Conservation (phyloP, 1,139 yeast species). For the Kodamaea ohmeri region DNA sequence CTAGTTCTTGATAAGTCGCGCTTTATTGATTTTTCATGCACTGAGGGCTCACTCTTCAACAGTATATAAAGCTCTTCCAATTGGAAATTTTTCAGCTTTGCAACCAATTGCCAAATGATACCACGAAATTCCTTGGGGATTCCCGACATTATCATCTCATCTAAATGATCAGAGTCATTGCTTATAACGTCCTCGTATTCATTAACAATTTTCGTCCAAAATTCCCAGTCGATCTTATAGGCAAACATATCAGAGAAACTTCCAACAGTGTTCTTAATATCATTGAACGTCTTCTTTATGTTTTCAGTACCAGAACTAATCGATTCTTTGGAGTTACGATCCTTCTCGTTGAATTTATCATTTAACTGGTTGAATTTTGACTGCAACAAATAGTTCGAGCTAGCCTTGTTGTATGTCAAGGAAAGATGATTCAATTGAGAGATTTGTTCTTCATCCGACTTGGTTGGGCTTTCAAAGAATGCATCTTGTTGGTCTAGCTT, state of each 20-base stretch:
- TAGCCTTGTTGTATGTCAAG: slow-evolving; percentile 23
- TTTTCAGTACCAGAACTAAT: slow-evolving; percentile 58
- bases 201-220: slow-evolving; percentile 80
- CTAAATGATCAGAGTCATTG: slow-evolving; percentile 57
- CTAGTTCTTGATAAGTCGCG: slow-evolving; percentile 85
- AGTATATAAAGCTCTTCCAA: slow-evolving; percentile 69
- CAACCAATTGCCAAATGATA: slow-evolving; percentile 85
- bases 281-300: slow-evolving; percentile 61
- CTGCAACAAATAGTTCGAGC: slow-evolving; percentile 35
- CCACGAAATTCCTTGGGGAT: slow-evolving; percentile 86
- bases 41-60: slow-evolving; percentile 50
- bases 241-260: slow-evolving; percentile 40
- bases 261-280: slow-evolving; percentile 48
- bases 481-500: slow-evolving; percentile 26
- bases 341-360: slow-evolving; percentile 30
- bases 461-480: slow-evolving; percentile 12
- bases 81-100: slow-evolving; percentile 72
- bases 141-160: slow-evolving; percentile 64
- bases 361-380: slow-evolving; percentile 34
- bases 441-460: slow-evolving; percentile 9
- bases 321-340: slow-evolving; percentile 40
- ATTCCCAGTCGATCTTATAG: slow-evolving; percentile 67
- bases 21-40: slow-evolving; percentile 73
- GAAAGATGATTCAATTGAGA: slow-evolving; percentile 19
- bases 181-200: slow-evolving; percentile 69